phyloP scores from a whole-genome alignment of 768 basidiomycete genomes.

The Lactarius hatsudake region DNA sequence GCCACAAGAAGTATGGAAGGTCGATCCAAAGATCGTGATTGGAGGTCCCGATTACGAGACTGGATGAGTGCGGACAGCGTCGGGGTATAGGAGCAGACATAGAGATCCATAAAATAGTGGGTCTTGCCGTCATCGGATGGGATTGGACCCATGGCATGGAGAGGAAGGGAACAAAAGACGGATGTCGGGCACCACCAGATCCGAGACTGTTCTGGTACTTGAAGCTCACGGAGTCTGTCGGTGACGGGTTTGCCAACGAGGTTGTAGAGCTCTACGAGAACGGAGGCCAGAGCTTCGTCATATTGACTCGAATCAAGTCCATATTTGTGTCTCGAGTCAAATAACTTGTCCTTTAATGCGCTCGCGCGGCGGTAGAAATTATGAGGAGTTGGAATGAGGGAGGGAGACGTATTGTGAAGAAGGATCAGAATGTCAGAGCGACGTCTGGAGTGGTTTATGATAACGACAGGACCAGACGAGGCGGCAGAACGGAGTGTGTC shows the following conservation, averaged over 20 bases:
- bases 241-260: too few species aligned
- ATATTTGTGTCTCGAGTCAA: background rate
- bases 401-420: background rate
- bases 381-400: background rate
- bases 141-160: slow-evolving; percentile 21
- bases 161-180: slow-evolving; percentile 12
- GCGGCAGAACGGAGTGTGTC: background rate
- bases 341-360: background rate
- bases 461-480: background rate
- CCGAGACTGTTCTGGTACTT: too few species aligned
- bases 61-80: too few species aligned
- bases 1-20: too few species aligned
- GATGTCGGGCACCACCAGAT: too few species aligned
- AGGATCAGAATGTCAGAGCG: background rate
- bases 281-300: background rate
- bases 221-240: too few species aligned
- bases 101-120: slow-evolving; percentile 3
- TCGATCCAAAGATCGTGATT: too few species aligned
- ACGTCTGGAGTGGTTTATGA: background rate
- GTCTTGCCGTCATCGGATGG: background rate
- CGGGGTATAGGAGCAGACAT: slow-evolving; percentile 1
- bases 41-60: too few species aligned
- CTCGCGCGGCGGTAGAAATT: background rate
- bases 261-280: background rate
- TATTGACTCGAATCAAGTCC: background rate